Percentiles rank a stretch among this genome's conserved stretches.
Conservation (phyloP, 768 basidiomycete species). For the Zangia roseola region DNA sequence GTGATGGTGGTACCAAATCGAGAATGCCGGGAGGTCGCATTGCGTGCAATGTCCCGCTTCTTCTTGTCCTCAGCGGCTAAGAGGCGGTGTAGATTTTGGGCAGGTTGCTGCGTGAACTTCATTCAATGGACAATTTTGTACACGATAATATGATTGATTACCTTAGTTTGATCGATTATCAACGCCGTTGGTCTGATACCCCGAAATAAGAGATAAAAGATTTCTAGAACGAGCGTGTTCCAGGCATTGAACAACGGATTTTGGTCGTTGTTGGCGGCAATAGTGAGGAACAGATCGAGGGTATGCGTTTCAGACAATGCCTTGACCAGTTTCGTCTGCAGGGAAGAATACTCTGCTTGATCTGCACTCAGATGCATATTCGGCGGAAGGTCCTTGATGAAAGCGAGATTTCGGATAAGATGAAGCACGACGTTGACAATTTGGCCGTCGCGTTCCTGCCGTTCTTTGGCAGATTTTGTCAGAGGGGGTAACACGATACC, state of each 20-base stretch:
- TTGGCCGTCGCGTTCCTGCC: slow-evolving; percentile 78
- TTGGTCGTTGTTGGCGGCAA: slow-evolving; percentile 73
- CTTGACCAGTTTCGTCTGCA: slow-evolving; percentile 77
- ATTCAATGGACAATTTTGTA: slow-evolving; percentile 8
- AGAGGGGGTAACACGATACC: slow-evolving; percentile 77
- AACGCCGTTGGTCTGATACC: slow-evolving; percentile 66
- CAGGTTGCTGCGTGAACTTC: slow-evolving; percentile 53
- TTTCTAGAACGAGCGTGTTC: slow-evolving; percentile 92
- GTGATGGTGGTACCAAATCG: slow-evolving; percentile 95
- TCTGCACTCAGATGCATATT: slow-evolving; percentile 73
- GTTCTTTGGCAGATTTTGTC: slow-evolving; percentile 64
- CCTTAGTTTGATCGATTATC: slow-evolving; percentile 63
- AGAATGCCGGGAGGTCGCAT: slow-evolving; percentile 78
- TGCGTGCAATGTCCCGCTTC: slow-evolving; percentile 54
- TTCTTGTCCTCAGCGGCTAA: slow-evolving; percentile 73
- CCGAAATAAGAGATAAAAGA: slow-evolving; percentile 87
- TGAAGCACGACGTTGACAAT: slow-evolving; percentile 87
- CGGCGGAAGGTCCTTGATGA: slow-evolving; percentile 83
- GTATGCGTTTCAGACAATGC: slow-evolving; percentile 69
- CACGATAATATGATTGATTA: slow-evolving; percentile 25
- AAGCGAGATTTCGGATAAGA: slow-evolving; percentile 89
- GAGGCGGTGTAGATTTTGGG: slow-evolving; percentile 67
- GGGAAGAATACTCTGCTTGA: slow-evolving; percentile 70
- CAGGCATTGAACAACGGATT: slow-evolving; percentile 81
- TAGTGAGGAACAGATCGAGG: slow-evolving; percentile 77